Evolutionary conservation across 768 basidiomycete species (phyloP).

Genomic region (Lactarius psammicola): DNA sequence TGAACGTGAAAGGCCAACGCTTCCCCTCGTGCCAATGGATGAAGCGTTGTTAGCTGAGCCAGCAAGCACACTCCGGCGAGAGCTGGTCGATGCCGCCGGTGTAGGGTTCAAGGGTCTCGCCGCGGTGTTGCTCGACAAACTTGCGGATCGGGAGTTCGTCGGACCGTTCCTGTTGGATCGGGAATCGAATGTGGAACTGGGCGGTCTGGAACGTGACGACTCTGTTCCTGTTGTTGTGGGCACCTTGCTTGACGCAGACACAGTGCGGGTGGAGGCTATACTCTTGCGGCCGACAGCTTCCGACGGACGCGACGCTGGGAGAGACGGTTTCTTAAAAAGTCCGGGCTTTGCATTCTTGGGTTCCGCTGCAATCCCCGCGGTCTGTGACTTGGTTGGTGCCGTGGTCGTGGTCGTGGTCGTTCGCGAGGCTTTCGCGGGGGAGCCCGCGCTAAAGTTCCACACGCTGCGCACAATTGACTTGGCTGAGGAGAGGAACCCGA

Average conservation of each 20-base stretch:
- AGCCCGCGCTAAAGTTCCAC: constrained; percentile 57
- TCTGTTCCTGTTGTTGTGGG: constrained; percentile 21
- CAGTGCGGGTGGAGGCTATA: constrained; percentile 3
- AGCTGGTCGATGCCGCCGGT: constrained; percentile 20
- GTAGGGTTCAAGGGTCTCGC: constrained; percentile 19
- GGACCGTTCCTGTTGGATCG: constrained; percentile 12
- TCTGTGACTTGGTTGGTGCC: constrained; percentile 34
- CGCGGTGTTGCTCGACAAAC: constrained; percentile 8
- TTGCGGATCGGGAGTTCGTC: constrained; percentile 6
- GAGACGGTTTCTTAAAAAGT: constrained; percentile 19
- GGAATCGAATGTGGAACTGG: constrained; percentile 33
- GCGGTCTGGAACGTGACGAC: constrained; percentile 29
- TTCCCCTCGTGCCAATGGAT: constrained; percentile 36
- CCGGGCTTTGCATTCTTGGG: constrained; percentile 12
- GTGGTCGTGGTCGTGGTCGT: constrained; percentile 31
- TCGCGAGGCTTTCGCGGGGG: constrained; percentile 32
- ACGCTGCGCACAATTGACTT: constrained; percentile 72
- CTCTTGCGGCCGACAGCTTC: constrained; percentile 3
- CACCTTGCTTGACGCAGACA: constrained; percentile 16
- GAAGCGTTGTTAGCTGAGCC: constrained; percentile 27
- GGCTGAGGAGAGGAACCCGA: constrained; percentile 68
- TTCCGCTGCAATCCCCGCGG: constrained; percentile 5
- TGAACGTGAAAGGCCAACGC: constrained; percentile 30
- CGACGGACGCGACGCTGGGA: constrained; percentile 14
- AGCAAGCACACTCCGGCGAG: constrained; percentile 10